These are phyloP conservation scores for Penicillium sp. DNA, from an alignment of 2,329 filamentous ascomycete genomes.

Conservation along the genomic window DNA sequence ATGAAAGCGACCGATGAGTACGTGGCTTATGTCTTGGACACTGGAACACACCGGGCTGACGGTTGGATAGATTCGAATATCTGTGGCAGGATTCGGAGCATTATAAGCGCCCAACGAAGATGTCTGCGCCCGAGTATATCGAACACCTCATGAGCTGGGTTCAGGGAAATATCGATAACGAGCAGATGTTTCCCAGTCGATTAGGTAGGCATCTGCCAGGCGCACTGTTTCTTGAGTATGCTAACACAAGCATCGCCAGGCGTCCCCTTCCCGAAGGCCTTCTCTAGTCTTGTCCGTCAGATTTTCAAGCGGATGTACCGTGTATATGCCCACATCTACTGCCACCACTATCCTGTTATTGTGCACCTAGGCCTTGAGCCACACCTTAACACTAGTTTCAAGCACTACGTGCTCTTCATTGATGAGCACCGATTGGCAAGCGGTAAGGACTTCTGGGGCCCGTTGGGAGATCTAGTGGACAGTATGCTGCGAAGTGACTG, in stretches of 20 bases:
- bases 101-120: constrained; percentile 96
- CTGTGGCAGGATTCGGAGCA: constrained; percentile 96
- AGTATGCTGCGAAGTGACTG: constrained; percentile 95
- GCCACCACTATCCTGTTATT: constrained; percentile 97
- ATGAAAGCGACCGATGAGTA: constrained; percentile 99
- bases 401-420: constrained; percentile 98
- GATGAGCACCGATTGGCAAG: constrained; percentile 93
- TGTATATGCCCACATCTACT: constrained; percentile 99
- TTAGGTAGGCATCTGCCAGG: constrained; percentile 63
- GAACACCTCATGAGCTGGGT: constrained; percentile 98
- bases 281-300: constrained; percentile 85
- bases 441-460: constrained; percentile 97
- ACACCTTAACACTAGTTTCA: constrained; percentile 98
- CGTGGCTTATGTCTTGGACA: constrained; percentile 31
- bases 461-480: constrained; percentile 91
- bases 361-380: constrained; percentile 94
- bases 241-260: constrained; percentile 52
- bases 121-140: constrained; percentile 96
- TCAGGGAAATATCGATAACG: constrained; percentile 93
- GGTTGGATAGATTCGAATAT: constrained; percentile 79
- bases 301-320: constrained; percentile 99
- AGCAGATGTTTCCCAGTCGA: constrained; percentile 90
- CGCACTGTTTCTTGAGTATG: not conserved
- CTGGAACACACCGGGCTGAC: constrained; percentile 18
- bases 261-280: constrained; percentile 92